phyloP scores from a whole-genome alignment of 164 flowering plant genomes.

The Pachysandra terminalis region DNA sequence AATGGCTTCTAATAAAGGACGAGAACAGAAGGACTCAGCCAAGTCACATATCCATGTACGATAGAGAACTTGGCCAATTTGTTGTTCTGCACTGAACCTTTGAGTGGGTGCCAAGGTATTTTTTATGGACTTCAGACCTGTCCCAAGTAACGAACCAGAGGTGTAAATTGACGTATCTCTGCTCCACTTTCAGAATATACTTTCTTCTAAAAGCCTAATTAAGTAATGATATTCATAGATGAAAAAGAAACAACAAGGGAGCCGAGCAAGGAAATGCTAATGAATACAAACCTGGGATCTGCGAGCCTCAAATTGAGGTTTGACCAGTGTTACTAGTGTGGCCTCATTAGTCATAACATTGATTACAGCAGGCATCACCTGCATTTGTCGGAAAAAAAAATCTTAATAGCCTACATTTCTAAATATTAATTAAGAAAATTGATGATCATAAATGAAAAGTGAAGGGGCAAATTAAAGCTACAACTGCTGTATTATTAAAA shows the following conservation, averaged over 20 bases:
- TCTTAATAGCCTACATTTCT: neutral
- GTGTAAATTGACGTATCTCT: neutral
- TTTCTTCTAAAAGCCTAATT: neutral
- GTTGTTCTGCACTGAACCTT: neutral
- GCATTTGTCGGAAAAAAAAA: constrained; percentile 8
- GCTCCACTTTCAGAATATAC: neutral
- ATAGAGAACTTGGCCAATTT: neutral
- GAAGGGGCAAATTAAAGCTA: neutral
- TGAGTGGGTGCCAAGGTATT: neutral
- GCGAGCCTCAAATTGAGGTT: constrained; percentile 97
- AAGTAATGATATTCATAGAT: neutral
- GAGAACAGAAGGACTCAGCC: no score
- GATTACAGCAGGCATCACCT: constrained; percentile 98
- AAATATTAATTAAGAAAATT: neutral
- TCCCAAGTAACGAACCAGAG: neutral
- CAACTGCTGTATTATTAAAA: neutral
- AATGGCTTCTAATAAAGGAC: no score
- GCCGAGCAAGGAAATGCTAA: neutral
- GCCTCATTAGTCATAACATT: constrained; percentile 82
- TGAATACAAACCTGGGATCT: constrained; percentile 70
- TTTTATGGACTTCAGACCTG: neutral
- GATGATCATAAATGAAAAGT: neutral
- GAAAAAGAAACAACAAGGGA: neutral
- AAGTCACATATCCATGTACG: no score
- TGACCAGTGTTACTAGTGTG: constrained; percentile 72